Evolutionary conservation across 208 protist species (phyloP).

Genomic region (Phytomonas francai): DNA sequence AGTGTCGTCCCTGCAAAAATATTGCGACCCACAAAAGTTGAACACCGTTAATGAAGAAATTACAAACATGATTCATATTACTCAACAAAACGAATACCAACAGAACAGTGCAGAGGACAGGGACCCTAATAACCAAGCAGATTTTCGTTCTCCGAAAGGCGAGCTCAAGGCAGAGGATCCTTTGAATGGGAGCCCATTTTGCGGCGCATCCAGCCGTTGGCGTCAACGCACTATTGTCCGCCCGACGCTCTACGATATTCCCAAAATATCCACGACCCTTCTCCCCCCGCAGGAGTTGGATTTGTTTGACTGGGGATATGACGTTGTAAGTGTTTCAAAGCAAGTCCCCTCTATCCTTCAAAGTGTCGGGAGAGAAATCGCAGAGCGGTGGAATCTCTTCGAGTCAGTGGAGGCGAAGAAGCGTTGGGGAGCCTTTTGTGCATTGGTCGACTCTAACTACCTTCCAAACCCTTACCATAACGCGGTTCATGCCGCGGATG

Average conservation of each 20-base stretch:
- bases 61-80: neutral
- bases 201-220: neutral
- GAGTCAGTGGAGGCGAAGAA: constrained; percentile 14
- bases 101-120: neutral
- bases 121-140: neutral
- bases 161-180: neutral
- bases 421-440: constrained; percentile 31
- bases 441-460: constrained; percentile 66
- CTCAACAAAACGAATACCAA: neutral
- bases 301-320: neutral
- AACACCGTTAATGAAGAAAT: neutral
- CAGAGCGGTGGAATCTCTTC: neutral
- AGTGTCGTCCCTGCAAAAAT: neutral
- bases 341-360: neutral
- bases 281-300: neutral
- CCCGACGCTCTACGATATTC: neutral
- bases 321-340: neutral
- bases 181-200: neutral
- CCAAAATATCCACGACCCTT: neutral
- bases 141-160: neutral
- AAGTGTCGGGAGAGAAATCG: neutral
- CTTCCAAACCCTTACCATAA: constrained; percentile 72
- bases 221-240: neutral
- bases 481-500: constrained; percentile 61
- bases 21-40: neutral